These are phyloP conservation scores for Boletus smithii DNA, from an alignment of 1,284 basidiomycete genomes.

Conservation along the genomic window DNA sequence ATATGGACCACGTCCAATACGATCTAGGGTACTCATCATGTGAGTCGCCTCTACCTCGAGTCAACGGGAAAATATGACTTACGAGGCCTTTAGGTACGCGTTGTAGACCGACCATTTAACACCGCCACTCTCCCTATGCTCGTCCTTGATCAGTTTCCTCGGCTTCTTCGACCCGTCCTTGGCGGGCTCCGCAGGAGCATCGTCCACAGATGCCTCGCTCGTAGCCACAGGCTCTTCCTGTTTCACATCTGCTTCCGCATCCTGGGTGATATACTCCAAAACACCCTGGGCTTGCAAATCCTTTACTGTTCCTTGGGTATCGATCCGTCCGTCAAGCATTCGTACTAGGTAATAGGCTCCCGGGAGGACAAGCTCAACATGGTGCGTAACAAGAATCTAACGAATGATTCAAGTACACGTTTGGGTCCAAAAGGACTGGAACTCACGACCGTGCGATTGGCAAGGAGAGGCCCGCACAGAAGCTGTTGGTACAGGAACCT, in stretches of 20 bases:
- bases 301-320: conserved; percentile 51
- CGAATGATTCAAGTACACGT: neutral
- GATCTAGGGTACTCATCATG: conserved; percentile 33
- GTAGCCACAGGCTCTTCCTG: conserved; percentile 18
- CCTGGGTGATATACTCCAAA: conserved; percentile 44
- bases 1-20: conserved; percentile 49
- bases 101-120: conserved; percentile 67
- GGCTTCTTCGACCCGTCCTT: conserved; percentile 38
- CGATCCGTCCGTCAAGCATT: conserved; percentile 60
- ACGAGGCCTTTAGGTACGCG: conserved; percentile 59
- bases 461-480: conserved; percentile 52
- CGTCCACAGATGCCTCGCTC: conserved; percentile 19
- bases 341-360: conserved; percentile 55
- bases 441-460: conserved; percentile 55
- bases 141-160: conserved; percentile 53
- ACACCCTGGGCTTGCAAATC: conserved; percentile 49
- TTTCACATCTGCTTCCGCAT: conserved; percentile 27
- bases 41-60: neutral
- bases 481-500: conserved; percentile 54
- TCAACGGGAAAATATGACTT: conserved; percentile 9
- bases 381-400: conserved; percentile 62
- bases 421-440: neutral
- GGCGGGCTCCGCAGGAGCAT: conserved; percentile 10
- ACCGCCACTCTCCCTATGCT: conserved; percentile 56
- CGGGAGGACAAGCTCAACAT: conserved; percentile 59